These are phyloP conservation scores for Microsporum ferrugineum DNA, from an alignment of 2,329 filamentous ascomycete genomes.

Conservation along the genomic window DNA sequence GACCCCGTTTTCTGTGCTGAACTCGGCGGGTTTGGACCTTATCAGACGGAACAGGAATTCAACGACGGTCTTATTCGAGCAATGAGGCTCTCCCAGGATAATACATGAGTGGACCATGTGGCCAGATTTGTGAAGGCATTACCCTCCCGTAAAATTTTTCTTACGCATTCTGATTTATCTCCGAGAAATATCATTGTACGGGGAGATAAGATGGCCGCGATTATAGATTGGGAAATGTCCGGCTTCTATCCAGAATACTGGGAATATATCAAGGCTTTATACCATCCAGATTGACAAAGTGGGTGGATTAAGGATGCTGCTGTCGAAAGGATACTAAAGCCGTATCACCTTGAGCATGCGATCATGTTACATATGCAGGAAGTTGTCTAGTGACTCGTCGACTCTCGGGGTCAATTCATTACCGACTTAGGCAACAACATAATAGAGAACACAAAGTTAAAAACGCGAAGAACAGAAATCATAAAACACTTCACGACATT, in stretches of 20 bases:
- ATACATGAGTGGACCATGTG: slow-evolving; percentile 11
- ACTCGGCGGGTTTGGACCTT: slow-evolving; percentile 11
- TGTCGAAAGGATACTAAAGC: slow-evolving; percentile 14
- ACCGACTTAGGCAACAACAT: no score
- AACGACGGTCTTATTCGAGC: slow-evolving; percentile 13
- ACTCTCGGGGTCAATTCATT: no score
- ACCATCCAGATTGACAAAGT: slow-evolving; percentile 14
- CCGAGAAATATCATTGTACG: slow-evolving; percentile 20
- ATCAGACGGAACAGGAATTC: slow-evolving; percentile 13
- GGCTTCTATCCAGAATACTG: slow-evolving; percentile 23
- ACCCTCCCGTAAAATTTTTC: slow-evolving; percentile 18
- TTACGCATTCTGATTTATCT: slow-evolving; percentile 20
- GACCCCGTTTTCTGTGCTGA: slow-evolving; percentile 14
- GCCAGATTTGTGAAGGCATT: slow-evolving; percentile 11
- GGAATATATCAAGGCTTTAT: slow-evolving; percentile 20
- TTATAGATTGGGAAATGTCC: slow-evolving; percentile 21
- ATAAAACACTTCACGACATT: no score
- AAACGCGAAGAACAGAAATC: no score
- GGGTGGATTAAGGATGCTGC: slow-evolving; percentile 14
- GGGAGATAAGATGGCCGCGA: slow-evolving; percentile 17
- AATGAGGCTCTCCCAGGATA: slow-evolving; percentile 9
- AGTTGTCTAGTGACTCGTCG: neutral
- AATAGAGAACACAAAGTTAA: no score
- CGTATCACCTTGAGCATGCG: slow-evolving; percentile 15
- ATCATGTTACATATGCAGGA: slow-evolving; percentile 13